Conservation (phyloP, 2,329 filamentous ascomycete species). For the Sporothrix sp. region DNA sequence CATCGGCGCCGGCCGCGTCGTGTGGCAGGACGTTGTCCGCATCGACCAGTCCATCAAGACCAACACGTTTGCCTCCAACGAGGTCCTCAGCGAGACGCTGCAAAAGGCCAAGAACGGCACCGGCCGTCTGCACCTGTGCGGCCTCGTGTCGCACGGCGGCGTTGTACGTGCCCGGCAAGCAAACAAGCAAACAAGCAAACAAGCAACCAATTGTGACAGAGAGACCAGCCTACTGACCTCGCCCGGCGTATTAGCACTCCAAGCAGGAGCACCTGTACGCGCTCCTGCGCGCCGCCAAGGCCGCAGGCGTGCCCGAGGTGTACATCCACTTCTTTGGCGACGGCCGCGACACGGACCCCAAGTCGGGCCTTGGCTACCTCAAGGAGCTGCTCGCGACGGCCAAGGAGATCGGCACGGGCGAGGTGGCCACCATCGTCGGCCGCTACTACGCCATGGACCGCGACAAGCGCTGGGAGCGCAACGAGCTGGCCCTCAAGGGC, state of each 20-base stretch:
- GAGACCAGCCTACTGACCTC: too few relatives aligned
- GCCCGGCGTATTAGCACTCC: too few relatives aligned
- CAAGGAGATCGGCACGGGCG: constrained; percentile 74
- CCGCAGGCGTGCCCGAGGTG: constrained; percentile 75
- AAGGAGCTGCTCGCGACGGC: constrained; percentile 70
- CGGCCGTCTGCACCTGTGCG: constrained; percentile 83
- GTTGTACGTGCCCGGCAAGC: constrained; percentile 56
- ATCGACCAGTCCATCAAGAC: constrained; percentile 92
- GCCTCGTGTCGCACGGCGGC: constrained; percentile 89
- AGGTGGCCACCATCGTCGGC: constrained; percentile 87
- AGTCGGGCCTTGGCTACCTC: constrained; percentile 82
- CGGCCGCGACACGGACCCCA: constrained; percentile 94
- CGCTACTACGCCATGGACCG: constrained; percentile 99
- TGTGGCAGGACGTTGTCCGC: constrained; percentile 96
- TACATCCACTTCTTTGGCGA: constrained; percentile 99
- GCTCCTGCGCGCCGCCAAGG: constrained; percentile 82
- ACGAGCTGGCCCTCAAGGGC: constrained; percentile 83
- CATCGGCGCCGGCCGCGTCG: constrained; percentile 92
- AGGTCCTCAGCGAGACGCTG: constrained; percentile 69
- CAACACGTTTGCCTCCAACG: constrained; percentile 63
- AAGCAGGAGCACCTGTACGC: constrained; percentile 90
- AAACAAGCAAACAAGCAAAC: too few relatives aligned
- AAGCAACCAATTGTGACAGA: too few relatives aligned
- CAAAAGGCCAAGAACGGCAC: constrained; percentile 75
- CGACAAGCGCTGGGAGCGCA: constrained; percentile 96